Percentiles rank a stretch among this genome's conserved stretches.
These are phyloP conservation scores for Neocatenulostroma microsporum DNA, from an alignment of 2,329 filamentous ascomycete species.

Conservation along the genomic window DNA sequence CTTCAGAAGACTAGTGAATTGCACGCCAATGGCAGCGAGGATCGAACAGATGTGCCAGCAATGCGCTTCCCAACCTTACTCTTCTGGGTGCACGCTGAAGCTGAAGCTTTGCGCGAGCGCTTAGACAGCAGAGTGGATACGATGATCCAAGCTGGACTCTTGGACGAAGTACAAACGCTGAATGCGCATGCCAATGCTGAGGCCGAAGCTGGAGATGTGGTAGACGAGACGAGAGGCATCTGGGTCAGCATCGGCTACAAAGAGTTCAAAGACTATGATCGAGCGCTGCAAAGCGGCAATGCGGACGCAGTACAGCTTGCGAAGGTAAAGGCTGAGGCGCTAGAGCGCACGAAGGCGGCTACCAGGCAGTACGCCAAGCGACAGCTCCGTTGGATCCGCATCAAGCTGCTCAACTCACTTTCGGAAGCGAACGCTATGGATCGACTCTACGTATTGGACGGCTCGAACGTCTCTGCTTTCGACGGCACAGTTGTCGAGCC, in stretches of 20 bases:
- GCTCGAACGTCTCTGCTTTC: conserved; percentile 60
- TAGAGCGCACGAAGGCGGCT: conserved; percentile 71
- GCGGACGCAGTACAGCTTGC: conserved; percentile 39
- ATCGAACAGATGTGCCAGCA: too few species aligned
- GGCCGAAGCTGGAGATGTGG: conserved; percentile 36
- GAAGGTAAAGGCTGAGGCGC: conserved; percentile 49
- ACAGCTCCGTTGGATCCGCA: conserved; percentile 79
- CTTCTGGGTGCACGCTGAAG: conserved; percentile 79
- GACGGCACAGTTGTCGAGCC: conserved; percentile 54
- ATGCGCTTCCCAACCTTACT: conserved; percentile 57
- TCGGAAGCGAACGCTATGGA: conserved; percentile 48
- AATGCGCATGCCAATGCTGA: conserved; percentile 40
- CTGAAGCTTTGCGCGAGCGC: conserved; percentile 58
- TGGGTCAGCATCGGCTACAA: conserved; percentile 98
- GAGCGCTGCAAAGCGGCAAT: conserved; percentile 23
- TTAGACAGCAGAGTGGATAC: conserved; percentile 72
- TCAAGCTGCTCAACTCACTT: conserved; percentile 64
- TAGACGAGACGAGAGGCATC: conserved; percentile 75
- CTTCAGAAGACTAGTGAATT: conserved; percentile 4
- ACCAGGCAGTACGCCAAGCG: conserved; percentile 82
- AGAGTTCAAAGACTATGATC: conserved; percentile 69
- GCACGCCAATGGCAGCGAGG: not conserved
- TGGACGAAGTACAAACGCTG: conserved; percentile 55
- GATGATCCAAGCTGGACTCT: conserved; percentile 64
- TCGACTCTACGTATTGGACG: conserved; percentile 71